Evolutionary conservation across 345 rosid species (phyloP).

Genomic region (Microthlaspi erraticum): DNA sequence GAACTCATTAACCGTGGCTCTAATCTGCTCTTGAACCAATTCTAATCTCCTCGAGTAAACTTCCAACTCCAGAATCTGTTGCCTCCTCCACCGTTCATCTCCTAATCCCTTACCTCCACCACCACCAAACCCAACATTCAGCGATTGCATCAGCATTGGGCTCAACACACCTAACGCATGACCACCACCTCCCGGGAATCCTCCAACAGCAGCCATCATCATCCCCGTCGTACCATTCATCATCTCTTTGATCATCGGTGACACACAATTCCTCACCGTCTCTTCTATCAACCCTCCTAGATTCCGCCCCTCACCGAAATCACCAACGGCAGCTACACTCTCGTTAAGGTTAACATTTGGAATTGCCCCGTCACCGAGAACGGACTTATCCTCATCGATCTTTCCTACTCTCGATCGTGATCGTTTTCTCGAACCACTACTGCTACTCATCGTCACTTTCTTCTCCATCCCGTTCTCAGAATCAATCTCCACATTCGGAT

Average conservation of each 20-base stretch:
- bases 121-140: slow-evolving; percentile 45
- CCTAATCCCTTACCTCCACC: slow-evolving; percentile 46
- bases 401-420: slow-evolving; percentile 52
- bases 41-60: slow-evolving; percentile 86
- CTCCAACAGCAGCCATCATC: slow-evolving; percentile 49
- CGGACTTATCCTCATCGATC: slow-evolving; percentile 57
- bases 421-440: no score
- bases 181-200: slow-evolving; percentile 35
- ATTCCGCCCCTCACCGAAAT: slow-evolving; percentile 29
- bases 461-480: slow-evolving; percentile 53
- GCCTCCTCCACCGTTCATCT: slow-evolving; percentile 93
- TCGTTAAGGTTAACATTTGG: slow-evolving; percentile 33
- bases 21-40: slow-evolving; percentile 89
- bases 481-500: slow-evolving; percentile 34
- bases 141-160: slow-evolving; percentile 37
- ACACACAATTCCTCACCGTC: slow-evolving; percentile 71
- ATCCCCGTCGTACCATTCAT: slow-evolving; percentile 48
- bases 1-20: slow-evolving; percentile 74
- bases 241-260: slow-evolving; percentile 83
- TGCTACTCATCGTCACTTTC: slow-evolving; percentile 47
- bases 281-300: slow-evolving; percentile 63
- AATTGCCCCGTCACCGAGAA: slow-evolving; percentile 40
- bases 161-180: slow-evolving; percentile 44
- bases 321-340: slow-evolving; percentile 35
- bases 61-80: slow-evolving; percentile 90